Evolutionary conservation across 306 rosid species (phyloP), one percentile per base, ranked within the genome.

Genomic region (Trifolium fragiferum): DNA sequence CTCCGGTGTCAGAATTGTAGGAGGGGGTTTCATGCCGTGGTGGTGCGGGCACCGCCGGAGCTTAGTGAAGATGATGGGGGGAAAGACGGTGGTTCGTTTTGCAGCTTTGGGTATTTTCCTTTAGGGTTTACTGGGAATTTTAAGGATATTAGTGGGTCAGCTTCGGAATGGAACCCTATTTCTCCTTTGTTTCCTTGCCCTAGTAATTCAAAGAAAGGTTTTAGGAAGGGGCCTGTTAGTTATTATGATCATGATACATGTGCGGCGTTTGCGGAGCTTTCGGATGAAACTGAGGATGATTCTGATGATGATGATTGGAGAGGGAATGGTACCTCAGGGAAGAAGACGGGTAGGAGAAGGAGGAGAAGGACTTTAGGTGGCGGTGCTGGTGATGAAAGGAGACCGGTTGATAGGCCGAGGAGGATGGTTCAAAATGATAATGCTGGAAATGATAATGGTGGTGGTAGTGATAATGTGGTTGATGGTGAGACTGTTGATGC

Each of bases 31-130:
- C 89, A 88, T 33, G 98, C 90, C 38, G 73, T 75, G 78, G 78
- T 15, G 59, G 76, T 94, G 20, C 80, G 87, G 27, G 35, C 94
- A 6, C 98, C 97, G 53, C 96, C 97, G 38, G 81, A 83, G 50
- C n/a, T 89, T 80, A 47, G 47, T 0, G 95, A 33, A 57, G 35
- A 57, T 0, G 33, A 15, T 4, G 78, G 80, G 21, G 47, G 15
- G 20, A 6, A n/a, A 0, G 75, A 67, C 0, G 89, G 73, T 4
- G 76, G 80, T 27, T 75, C 72, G 19, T 94, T 82, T 70, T 86
- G 89, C 72, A 87, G 63, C 35, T 90, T 38, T 94, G 97, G 97
- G 97, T 91, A 7, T 91, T 84, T 62, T 54, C 98, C 98, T 0
- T 41, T 94, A 25, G 97, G 96, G 55, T 44, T 82, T 69, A 78